phyloP scores from a whole-genome alignment of 2,329 filamentous ascomycete species.

The Leptographium lundbergii region DNA sequence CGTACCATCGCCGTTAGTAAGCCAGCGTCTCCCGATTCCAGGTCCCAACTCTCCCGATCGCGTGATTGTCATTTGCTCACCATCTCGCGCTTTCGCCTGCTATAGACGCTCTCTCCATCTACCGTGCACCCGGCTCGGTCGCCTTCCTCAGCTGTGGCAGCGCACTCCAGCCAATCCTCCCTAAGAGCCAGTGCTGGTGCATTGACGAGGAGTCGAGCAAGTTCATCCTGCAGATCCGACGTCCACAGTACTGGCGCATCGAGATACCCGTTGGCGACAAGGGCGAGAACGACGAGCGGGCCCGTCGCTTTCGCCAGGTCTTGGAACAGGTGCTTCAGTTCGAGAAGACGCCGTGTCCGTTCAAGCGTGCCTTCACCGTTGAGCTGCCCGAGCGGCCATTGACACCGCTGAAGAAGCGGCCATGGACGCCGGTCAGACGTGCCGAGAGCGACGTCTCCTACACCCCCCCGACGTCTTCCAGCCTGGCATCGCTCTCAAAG shows the following conservation, averaged over 20 bases:
- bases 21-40: constrained; percentile 13
- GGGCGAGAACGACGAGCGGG: constrained; percentile 46
- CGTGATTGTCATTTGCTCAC: neutral
- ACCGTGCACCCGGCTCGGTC: constrained; percentile 73
- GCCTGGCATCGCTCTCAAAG: neutral
- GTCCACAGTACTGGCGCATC: constrained; percentile 81
- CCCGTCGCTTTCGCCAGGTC: constrained; percentile 55
- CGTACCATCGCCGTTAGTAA: constrained; percentile 67
- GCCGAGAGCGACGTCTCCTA: constrained; percentile 16
- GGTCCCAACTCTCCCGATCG: neutral
- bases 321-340: constrained; percentile 66
- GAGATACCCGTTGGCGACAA: constrained; percentile 58
- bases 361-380: constrained; percentile 63
- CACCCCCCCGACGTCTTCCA: constrained; percentile 8
- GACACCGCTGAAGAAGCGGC: constrained; percentile 51
- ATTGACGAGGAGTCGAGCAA: constrained; percentile 68
- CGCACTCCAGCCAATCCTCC: constrained; percentile 74
- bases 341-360: constrained; percentile 80
- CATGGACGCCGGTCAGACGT: constrained; percentile 47
- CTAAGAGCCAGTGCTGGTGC: constrained; percentile 88
- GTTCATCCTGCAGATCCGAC: constrained; percentile 76
- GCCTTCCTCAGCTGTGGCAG: constrained; percentile 79
- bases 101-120: constrained; percentile 64
- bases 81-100: neutral
- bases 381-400: constrained; percentile 57